Evolutionary conservation across 2,329 filamentous ascomycete genomes (phyloP).

Genomic region (Dactylellina sp.): DNA sequence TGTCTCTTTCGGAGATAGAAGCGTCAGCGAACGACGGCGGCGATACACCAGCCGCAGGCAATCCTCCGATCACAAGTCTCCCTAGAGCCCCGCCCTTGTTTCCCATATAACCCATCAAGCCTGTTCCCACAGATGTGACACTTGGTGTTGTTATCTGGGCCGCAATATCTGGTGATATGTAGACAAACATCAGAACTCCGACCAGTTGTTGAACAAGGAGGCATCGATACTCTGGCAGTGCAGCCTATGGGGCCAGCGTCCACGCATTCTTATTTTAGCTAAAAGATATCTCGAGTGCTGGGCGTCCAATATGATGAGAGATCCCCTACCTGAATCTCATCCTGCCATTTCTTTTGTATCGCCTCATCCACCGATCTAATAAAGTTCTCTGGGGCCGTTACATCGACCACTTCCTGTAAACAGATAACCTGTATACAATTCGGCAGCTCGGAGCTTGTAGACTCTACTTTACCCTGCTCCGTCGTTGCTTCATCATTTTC

Average conservation of each 20-base stretch:
- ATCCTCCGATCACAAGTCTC: constrained; percentile 78
- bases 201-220: constrained; percentile 86
- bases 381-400: constrained; percentile 82
- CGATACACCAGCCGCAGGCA: constrained; percentile 49
- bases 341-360: constrained; percentile 82
- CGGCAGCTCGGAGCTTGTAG: not conserved
- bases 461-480: not conserved
- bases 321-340: constrained; percentile 68
- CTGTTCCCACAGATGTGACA: constrained; percentile 85
- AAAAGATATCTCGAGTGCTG: constrained; percentile 1
- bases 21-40: constrained; percentile 37
- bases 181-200: constrained; percentile 84
- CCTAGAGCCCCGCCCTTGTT: constrained; percentile 93
- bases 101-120: constrained; percentile 89
- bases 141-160: constrained; percentile 83
- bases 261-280: constrained; percentile 36
- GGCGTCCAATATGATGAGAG: constrained; percentile 1
- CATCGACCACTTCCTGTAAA: constrained; percentile 90
- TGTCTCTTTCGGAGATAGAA: constrained; percentile 15
- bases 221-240: constrained; percentile 81
- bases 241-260: constrained; percentile 67
- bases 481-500: not conserved
- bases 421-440: constrained; percentile 83
- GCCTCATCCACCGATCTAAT: constrained; percentile 80
- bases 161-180: constrained; percentile 81